These are phyloP conservation scores for Erodium maritimum DNA, from an alignment of 345 rosid genomes.

Conservation along the genomic window DNA sequence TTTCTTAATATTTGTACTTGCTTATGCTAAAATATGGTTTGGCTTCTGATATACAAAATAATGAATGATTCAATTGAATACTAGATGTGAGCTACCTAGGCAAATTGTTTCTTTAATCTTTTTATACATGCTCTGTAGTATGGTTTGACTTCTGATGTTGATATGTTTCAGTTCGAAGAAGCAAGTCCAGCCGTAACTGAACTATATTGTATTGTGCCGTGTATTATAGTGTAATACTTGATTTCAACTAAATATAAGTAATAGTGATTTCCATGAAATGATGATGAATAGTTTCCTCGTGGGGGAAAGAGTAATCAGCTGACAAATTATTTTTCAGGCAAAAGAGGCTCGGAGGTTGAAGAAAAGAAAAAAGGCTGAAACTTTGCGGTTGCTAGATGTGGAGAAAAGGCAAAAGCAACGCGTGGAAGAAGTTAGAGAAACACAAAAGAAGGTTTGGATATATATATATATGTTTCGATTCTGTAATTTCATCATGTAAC, in stretches of 20 bases:
- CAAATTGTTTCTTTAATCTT: too few relatives aligned
- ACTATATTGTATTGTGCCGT: not conserved
- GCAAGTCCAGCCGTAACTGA: not conserved
- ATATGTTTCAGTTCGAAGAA: too few relatives aligned
- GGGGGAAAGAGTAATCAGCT: too few relatives aligned
- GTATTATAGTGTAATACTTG: too few relatives aligned
- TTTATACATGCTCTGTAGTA: not conserved
- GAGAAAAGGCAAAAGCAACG: conserved; percentile 80
- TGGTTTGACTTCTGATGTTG: not conserved
- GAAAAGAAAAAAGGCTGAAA: conserved; percentile 56
- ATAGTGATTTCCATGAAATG: too few relatives aligned
- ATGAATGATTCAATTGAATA: too few relatives aligned
- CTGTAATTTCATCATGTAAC: not conserved
- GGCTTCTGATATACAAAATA: not conserved
- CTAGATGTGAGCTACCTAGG: not conserved
- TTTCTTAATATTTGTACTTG: not conserved
- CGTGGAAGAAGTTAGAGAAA: conserved; percentile 73
- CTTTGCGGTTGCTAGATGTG: conserved; percentile 51
- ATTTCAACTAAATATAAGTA: too few relatives aligned
- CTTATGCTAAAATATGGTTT: not conserved
- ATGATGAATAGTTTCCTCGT: too few relatives aligned
- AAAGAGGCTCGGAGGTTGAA: conserved; percentile 68
- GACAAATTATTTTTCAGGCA: conserved; percentile 30
- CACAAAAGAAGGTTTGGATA: conserved; percentile 62
- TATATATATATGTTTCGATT: not conserved